Conservation (phyloP, 352 stramenopile species). For the Globisporangium megalacanthum region DNA sequence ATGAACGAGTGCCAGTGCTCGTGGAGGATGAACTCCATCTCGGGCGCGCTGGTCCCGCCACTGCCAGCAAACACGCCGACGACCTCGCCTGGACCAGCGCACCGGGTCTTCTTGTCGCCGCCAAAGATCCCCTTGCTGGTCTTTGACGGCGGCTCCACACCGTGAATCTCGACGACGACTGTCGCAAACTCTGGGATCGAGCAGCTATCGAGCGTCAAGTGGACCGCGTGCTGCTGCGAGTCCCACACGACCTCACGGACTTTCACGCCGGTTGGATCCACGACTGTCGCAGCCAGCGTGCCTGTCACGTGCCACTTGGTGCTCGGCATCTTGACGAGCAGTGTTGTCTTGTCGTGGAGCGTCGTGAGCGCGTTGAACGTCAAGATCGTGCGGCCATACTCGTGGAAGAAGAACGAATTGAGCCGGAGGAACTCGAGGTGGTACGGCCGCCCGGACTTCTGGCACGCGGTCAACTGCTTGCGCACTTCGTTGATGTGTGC, state of each 20-base stretch:
- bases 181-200: conserved; percentile 20
- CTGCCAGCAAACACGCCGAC: conserved; percentile 18
- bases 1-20: conserved; percentile 57
- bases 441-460: conserved; percentile 31
- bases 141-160: conserved; percentile 17
- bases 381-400: conserved; percentile 35
- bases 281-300: conserved; percentile 15
- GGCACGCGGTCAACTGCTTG: conserved; percentile 21
- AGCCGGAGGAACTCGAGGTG: conserved; percentile 50
- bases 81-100: conserved; percentile 41
- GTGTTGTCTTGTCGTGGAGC: conserved; percentile 16
- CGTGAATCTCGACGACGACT: conserved; percentile 29
- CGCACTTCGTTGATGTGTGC: conserved; percentile 26
- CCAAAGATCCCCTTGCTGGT: conserved; percentile 5
- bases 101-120: conserved; percentile 6
- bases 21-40: conserved; percentile 40
- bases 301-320: conserved; percentile 33
- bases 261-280: conserved; percentile 22
- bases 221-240: conserved; percentile 31
- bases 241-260: conserved; percentile 41
- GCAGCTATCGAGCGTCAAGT: conserved; percentile 30
- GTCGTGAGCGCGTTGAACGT: conserved; percentile 28
- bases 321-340: conserved; percentile 44
- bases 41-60: conserved; percentile 13
- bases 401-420: conserved; percentile 50